These are phyloP conservation scores for Crithidia expoeki DNA, from an alignment of 208 protist species.

Conservation along the genomic window DNA sequence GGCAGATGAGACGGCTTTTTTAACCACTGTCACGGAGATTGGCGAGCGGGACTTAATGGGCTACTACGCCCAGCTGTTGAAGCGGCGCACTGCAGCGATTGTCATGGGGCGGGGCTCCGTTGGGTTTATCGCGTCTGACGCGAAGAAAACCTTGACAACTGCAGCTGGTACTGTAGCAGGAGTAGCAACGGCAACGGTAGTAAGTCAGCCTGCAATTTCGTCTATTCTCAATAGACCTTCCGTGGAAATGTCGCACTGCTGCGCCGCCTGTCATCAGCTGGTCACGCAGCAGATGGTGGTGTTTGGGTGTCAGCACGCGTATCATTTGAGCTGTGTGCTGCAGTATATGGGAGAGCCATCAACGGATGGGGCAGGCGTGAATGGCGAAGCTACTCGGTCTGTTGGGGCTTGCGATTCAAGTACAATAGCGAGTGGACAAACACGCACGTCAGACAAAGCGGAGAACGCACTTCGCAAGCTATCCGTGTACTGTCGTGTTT, in stretches of 20 bases:
- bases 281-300: constrained; percentile 37
- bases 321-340: constrained; percentile 64
- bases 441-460: neutral
- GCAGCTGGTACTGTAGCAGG: neutral
- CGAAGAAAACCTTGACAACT: neutral
- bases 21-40: constrained; percentile 54
- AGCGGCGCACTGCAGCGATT: constrained; percentile 39
- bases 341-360: constrained; percentile 30
- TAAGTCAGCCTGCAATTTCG: too few relatives aligned
- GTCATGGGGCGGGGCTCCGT: constrained; percentile 30
- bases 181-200: neutral
- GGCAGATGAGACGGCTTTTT: constrained; percentile 44
- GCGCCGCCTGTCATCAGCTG: constrained; percentile 25
- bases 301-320: constrained; percentile 69
- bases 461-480: constrained; percentile 24
- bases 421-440: neutral
- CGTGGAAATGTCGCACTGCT: constrained; percentile 4
- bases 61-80: constrained; percentile 44
- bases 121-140: neutral
- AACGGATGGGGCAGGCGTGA: neutral
- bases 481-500: constrained; percentile 24
- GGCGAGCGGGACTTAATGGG: constrained; percentile 47
- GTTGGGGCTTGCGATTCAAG: neutral
- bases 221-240: neutral
- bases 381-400: neutral